Base-by-base conservation (phyloP, 1,284 basidiomycete species). In the Cystobasidium pallidum region DNA sequence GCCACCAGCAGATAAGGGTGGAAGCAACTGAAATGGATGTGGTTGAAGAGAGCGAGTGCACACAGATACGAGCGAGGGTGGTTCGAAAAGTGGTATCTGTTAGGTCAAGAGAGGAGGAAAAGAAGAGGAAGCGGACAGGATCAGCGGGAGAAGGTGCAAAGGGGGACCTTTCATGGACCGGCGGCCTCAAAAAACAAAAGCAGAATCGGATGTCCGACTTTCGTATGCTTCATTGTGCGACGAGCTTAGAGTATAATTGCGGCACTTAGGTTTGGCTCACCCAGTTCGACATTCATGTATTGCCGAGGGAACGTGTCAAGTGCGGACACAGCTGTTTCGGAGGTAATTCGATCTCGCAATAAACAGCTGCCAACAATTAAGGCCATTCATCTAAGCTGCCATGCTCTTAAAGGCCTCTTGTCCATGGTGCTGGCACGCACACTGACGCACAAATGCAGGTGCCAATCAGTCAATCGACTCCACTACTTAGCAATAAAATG, bases 41-140 rank as follows among this genome's bases (percentile, higher is more conserved):
- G 54, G 54, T 57, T n/a, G 39, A 61, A 61, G 58, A 17, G 58
- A 61, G 58, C n/a, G 58, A 24, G 58, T 65, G 19, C 26, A 65
- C 41, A 26, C 26, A 49, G 62, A 26, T 49, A 7, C 15, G 17
- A 47, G 24, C 28, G 39, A 47, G 2, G 24, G 45, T 30, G 13
- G 45, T 45, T 21, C n/a, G 62, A 47, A 36, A n/a, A 51, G 15
- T 11, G 26, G 21, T 32, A 39, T 47, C 6, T 15, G 45, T 26
- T 30, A 24, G 51, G 28, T 7, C 28, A 32, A 17, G 28, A 51
- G 62, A 51, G 8, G 39, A 41, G 19, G 41, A 24, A 61, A 13
- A 45, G 8, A 28, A 21, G 58, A 61, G 39, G 36, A 21, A 61
- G 43, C 43, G 11, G 43, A 45, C 19, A 26, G 26, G 58, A 45